Base-by-base conservation (phyloP, 2,329 filamentous ascomycete genomes). In the Colletotrichum lindemuthianum region DNA sequence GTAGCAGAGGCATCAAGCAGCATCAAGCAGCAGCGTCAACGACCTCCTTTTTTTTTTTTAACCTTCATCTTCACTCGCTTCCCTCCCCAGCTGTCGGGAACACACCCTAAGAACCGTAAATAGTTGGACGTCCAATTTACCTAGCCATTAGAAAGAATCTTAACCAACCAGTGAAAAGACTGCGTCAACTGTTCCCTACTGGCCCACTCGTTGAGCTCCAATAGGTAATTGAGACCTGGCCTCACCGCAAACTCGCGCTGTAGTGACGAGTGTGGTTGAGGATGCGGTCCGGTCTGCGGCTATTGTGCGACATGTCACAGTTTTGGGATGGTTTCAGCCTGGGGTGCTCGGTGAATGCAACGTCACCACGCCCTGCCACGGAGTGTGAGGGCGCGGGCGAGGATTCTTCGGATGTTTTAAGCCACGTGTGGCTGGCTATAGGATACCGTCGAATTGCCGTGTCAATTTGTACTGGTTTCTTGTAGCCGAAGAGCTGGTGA, bases 1-100 rank as follows among this genome's bases (percentile, higher is more conserved):
- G 50, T 24, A 45, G 58, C 45, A 47, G 58, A 48, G 53, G 51
- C 61, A 65, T 65, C 51, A 24, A 24, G 4, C 24, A 65, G 61
- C 61, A 65, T 65, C 51, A 61, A 65, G 61, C 61, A 65, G 47
- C 58, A 65, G 61, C 61, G 61, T 65, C 58, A 52, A 39, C 24
- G 24, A 24, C 51, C 33, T 39, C n/a, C 11, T 41, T 41, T 51
- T 43, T 24, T 50, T 60, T 53, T 56, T 41, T 56, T 48, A 41
- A 6, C 16, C 40, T 10, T 60, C 40, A 34, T 60, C 36, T 52
- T 57, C 41, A 51, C 45, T 39, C 37, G 6, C 16, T 39, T 49
- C 58, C 33, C n/a, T 43, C 37, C 36, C 24, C n/a, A 2, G n/a
- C 34, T 11, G 13, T 45, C 8, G 24, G 55, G 45, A 49, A 58